phyloP scores from a whole-genome alignment of 2,329 filamentous ascomycete genomes.

The Alternaria solani region DNA sequence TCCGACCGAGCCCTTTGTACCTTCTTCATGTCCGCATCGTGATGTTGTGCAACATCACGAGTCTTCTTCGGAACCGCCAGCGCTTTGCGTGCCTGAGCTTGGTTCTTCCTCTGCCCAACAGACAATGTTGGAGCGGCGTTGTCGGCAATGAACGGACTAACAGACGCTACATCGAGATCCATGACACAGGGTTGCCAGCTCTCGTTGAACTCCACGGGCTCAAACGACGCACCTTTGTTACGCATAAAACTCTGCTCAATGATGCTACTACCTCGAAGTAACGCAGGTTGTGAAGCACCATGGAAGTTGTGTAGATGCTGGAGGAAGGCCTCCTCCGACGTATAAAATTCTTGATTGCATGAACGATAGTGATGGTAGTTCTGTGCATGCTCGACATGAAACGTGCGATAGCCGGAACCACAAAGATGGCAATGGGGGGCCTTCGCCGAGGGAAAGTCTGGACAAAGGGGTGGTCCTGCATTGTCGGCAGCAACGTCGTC shows the following conservation, averaged over 20 bases:
- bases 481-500: constrained; percentile 46
- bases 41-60: constrained; percentile 11
- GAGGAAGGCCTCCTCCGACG: constrained; percentile 44
- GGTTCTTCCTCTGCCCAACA: constrained; percentile 8
- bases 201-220: constrained; percentile 46
- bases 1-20: constrained; percentile 32
- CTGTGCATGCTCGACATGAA: constrained; percentile 46
- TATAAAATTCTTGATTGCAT: constrained; percentile 47
- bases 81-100: constrained; percentile 18
- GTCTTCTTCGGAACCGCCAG: constrained; percentile 26
- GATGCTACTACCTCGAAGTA: constrained; percentile 36
- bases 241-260: constrained; percentile 48
- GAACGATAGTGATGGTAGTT: constrained; percentile 44
- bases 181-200: constrained; percentile 42
- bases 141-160: constrained; percentile 37
- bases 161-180: constrained; percentile 32
- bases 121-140: constrained; percentile 1
- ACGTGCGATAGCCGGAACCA: constrained; percentile 42
- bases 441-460: constrained; percentile 45
- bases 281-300: constrained; percentile 36
- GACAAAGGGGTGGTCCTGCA: constrained; percentile 41
- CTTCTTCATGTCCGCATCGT: constrained; percentile 16
- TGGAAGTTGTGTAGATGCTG: constrained; percentile 47
- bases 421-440: constrained; percentile 49
- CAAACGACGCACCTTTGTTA: constrained; percentile 47